These are phyloP conservation scores for Erysimum cheiranthoides DNA, from an alignment of 345 rosid species.

Conservation along the genomic window DNA sequence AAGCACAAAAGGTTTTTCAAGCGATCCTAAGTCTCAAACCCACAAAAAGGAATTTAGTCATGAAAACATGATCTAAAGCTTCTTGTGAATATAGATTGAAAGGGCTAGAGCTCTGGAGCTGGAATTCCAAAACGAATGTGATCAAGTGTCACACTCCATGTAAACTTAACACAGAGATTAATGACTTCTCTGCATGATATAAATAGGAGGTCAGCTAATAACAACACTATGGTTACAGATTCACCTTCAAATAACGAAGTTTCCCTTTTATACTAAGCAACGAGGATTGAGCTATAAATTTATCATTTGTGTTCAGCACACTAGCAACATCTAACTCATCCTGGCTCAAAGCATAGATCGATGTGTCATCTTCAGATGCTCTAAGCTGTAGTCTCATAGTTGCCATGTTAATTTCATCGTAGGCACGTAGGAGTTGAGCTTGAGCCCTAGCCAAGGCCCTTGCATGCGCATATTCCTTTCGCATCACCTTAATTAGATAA, in stretches of 20 bases:
- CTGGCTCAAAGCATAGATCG: slow-evolving; percentile 75
- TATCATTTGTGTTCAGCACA: slow-evolving; percentile 76
- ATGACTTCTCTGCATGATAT: slow-evolving; percentile 16
- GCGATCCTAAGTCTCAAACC: slow-evolving; percentile 23
- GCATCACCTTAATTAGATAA: slow-evolving; percentile 64
- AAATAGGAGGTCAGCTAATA: slow-evolving; percentile 19
- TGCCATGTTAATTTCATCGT: slow-evolving; percentile 95
- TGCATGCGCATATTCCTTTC: slow-evolving; percentile 85
- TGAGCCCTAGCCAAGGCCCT: slow-evolving; percentile 83
- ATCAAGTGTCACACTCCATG: slow-evolving; percentile 5
- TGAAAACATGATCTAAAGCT: slow-evolving; percentile 18
- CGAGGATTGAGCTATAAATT: slow-evolving; percentile 69
- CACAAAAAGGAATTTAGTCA: background rate
- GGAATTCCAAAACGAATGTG: background rate
- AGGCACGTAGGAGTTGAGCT: slow-evolving; percentile 83
- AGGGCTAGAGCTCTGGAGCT: background rate
- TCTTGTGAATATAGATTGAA: slow-evolving; percentile 5
- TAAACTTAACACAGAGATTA: slow-evolving; percentile 6
- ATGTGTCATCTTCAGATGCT: slow-evolving; percentile 75
- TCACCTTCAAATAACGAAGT: slow-evolving; percentile 93
- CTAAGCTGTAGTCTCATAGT: slow-evolving; percentile 79
- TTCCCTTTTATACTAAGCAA: slow-evolving; percentile 74
- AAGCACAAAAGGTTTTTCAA: background rate
- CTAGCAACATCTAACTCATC: slow-evolving; percentile 79
- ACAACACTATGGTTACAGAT: background rate